phyloP scores from a whole-genome alignment of 2,329 filamentous ascomycete genomes.

The Fusarium sp. region DNA sequence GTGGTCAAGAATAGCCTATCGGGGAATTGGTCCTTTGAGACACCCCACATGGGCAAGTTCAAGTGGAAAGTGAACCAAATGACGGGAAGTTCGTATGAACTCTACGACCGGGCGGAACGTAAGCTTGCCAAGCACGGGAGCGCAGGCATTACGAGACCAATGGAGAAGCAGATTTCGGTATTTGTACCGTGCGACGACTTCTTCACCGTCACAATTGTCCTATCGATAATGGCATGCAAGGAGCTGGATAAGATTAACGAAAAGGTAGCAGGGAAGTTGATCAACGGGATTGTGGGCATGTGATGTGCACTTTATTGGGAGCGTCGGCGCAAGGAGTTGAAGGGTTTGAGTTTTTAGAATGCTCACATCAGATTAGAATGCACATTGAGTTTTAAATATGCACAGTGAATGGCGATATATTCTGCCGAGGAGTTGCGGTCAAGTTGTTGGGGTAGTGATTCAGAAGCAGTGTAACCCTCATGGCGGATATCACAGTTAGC shows the following conservation, averaged over 20 bases:
- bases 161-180: conserved; percentile 37
- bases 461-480: not conserved
- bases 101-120: conserved; percentile 30
- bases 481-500: not conserved
- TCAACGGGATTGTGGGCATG: conserved; percentile 3
- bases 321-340: not conserved
- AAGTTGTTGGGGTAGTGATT: not conserved
- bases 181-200: conserved; percentile 39
- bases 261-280: conserved; percentile 20
- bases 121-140: conserved; percentile 40
- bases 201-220: conserved; percentile 34
- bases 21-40: conserved; percentile 31
- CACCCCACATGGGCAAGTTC: conserved; percentile 37
- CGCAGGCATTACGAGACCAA: conserved; percentile 5
- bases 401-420: not conserved
- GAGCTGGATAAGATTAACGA: conserved; percentile 15
- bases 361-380: not conserved
- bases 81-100: conserved; percentile 24
- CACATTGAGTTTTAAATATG: not conserved
- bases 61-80: conserved; percentile 44
- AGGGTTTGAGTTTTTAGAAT: not conserved
- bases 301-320: not conserved
- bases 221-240: conserved; percentile 34
- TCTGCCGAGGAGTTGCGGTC: not conserved
- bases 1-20: conserved; percentile 31